Evolutionary conservation across 2,329 filamentous ascomycete species (phyloP), one percentile per base, ranked within the genome.

Genomic region (Neocatenulostroma microsporum): DNA sequence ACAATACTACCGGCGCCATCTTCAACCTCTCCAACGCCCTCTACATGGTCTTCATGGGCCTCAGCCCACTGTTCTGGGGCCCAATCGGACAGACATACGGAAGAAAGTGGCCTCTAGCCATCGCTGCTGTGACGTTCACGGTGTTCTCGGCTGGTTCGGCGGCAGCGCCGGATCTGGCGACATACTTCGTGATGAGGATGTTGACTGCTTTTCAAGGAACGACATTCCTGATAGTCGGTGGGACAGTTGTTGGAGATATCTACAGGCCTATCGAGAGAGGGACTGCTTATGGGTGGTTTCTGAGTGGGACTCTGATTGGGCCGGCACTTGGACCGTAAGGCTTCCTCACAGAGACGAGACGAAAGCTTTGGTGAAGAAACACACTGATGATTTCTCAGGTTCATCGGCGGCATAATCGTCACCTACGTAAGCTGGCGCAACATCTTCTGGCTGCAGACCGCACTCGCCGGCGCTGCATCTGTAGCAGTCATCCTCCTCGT

Each of bases 391-490:
- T n/a, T n/a, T n/a, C n/a, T n/a, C n/a, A n/a, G n/a, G n/a, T 82
- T 85, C 49, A 66, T 87, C 8, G 76, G 83, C 37, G 84, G 82
- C 17, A 77, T 86, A 29, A 84, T 89, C 34, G 80, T 87, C 12
- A 87, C 82, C 0, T 86, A 77, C 58, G 68, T 70, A 5, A 73
- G 70, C 2, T 89, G 84, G 84, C 70, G 81, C 13, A 73, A 74
- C 27, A 84, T 87, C 36, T 87, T 86, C 62, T 87, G 81, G 78
- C 65, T 88, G 0, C 82, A 87, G 53, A 76, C 78, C 0, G 82
- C 73, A 0, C 67, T 86, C 5, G 78, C 78, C 0, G 80, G 73
- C 2, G 53, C 72, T 0, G 78, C 74, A 1, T 66, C 71, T 0
- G 14, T 78, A 0, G 70, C 79, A 1, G 70, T 82, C 21, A 71